Evolutionary conservation across 306 rosid species (phyloP).

Genomic region (Dicorynia guianensis): DNA sequence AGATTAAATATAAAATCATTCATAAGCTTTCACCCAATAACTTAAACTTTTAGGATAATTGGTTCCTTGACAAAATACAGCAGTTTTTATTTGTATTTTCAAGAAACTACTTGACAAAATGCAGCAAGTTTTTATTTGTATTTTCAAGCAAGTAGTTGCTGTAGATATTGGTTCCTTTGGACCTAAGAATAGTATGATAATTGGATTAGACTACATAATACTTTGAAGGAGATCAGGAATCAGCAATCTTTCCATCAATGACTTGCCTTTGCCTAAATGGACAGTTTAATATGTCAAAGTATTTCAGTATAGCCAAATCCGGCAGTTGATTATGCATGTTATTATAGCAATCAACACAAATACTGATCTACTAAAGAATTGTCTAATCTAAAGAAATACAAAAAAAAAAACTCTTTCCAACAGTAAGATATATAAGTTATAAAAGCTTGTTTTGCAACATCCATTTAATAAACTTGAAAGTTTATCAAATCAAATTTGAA

Average conservation of each 20-base stretch:
- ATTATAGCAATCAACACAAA: neutral
- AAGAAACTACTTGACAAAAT: neutral
- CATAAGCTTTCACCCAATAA: too few species aligned
- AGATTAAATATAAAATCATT: too few species aligned
- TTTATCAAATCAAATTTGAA: neutral
- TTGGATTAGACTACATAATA: conserved; percentile 14
- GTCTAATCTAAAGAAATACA: neutral
- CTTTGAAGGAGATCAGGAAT: neutral
- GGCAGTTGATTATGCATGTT: neutral
- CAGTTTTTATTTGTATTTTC: neutral
- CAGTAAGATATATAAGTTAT: conserved; percentile 1
- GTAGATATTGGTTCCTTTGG: neutral
- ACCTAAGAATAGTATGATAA: conserved; percentile 10
- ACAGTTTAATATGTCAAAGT: neutral
- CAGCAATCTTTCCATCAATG: neutral
- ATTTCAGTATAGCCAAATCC: neutral
- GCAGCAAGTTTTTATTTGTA: neutral
- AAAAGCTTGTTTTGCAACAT: neutral
- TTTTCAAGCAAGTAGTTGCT: neutral
- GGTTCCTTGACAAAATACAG: too few species aligned
- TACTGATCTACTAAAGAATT: neutral
- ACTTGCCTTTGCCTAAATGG: neutral
- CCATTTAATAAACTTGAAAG: neutral
- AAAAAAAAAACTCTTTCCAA: conserved; percentile 2
- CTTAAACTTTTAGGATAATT: too few species aligned